Evolutionary conservation across 2,329 filamentous ascomycete species (phyloP).

Genomic region (Biscogniauxia sp.): DNA sequence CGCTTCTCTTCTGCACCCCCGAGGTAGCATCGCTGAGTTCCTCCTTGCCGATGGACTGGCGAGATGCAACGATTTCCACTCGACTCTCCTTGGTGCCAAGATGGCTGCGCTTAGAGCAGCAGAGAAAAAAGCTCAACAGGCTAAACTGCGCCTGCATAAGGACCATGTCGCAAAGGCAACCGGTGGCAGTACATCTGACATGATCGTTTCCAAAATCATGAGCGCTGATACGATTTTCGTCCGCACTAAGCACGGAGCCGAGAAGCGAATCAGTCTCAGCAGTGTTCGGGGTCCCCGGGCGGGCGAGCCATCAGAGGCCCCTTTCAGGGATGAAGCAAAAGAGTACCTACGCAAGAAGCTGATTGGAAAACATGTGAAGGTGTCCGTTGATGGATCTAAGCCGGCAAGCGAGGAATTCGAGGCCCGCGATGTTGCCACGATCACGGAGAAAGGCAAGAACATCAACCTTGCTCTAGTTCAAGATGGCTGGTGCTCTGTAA

Average conservation of each 20-base stretch:
- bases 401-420: slow-evolving; percentile 88
- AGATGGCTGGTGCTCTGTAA: slow-evolving; percentile 88
- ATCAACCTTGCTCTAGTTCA: slow-evolving; percentile 83
- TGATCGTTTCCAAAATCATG: slow-evolving; percentile 79
- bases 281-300: slow-evolving; percentile 92
- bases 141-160: slow-evolving; percentile 77
- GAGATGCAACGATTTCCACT: slow-evolving; percentile 93
- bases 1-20: slow-evolving; percentile 80
- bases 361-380: slow-evolving; percentile 92
- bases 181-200: slow-evolving; percentile 67
- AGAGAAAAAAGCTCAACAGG: slow-evolving; percentile 79
- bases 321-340: slow-evolving; percentile 90
- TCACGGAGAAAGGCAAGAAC: slow-evolving; percentile 82
- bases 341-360: slow-evolving; percentile 91
- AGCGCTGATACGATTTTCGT: slow-evolving; percentile 87
- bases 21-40: slow-evolving; percentile 90
- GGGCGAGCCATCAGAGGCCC: slow-evolving; percentile 80
- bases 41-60: slow-evolving; percentile 86
- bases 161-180: slow-evolving; percentile 71
- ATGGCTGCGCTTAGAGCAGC: slow-evolving; percentile 85
- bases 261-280: slow-evolving; percentile 89
- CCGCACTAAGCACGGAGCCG: slow-evolving; percentile 76
- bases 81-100: slow-evolving; percentile 81
- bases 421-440: slow-evolving; percentile 89
- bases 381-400: slow-evolving; percentile 86